Conservation (phyloP, 2,329 filamentous ascomycete genomes). For the Taxawa tesnikishii region DNA sequence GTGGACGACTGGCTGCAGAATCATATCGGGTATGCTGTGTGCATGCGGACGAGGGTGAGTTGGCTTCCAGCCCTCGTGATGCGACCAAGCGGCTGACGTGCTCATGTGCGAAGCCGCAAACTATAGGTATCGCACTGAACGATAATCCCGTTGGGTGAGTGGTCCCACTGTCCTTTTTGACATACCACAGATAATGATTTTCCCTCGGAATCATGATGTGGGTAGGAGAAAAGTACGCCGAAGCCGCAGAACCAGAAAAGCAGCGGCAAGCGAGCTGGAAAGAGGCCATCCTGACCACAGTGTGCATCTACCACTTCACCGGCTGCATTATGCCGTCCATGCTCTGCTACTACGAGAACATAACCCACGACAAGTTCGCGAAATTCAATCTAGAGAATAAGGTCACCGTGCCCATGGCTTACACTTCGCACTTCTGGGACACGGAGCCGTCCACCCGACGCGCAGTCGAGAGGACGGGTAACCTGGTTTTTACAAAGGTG, state of each 20-base stretch:
- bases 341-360: conserved; percentile 27
- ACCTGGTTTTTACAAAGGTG: conserved; percentile 24
- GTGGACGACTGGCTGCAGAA: conserved; percentile 24
- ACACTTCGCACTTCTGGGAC: conserved; percentile 25
- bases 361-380: conserved; percentile 25
- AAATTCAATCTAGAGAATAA: conserved; percentile 23
- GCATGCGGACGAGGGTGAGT: conserved; percentile 30
- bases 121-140: conserved; percentile 28
- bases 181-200: too few relatives aligned
- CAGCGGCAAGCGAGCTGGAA: conserved; percentile 20
- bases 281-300: conserved; percentile 19
- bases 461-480: conserved; percentile 21
- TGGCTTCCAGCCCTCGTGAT: not conserved
- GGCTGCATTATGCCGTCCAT: conserved; percentile 24
- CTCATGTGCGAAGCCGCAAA: too few relatives aligned
- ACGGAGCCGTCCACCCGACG: conserved; percentile 22
- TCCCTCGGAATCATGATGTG: conserved; percentile 31
- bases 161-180: too few relatives aligned
- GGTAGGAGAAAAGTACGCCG: conserved; percentile 31
- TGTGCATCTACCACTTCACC: conserved; percentile 26
- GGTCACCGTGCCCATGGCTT: conserved; percentile 25
- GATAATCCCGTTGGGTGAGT: conserved; percentile 32
- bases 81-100: not conserved
- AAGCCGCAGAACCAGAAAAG: conserved; percentile 23
- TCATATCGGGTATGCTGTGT: conserved; percentile 29